Percentiles rank a stretch among this genome's conserved stretches.
Conservation (phyloP, 2,329 filamentous ascomycete genomes). For the Bipolaris cookei region DNA sequence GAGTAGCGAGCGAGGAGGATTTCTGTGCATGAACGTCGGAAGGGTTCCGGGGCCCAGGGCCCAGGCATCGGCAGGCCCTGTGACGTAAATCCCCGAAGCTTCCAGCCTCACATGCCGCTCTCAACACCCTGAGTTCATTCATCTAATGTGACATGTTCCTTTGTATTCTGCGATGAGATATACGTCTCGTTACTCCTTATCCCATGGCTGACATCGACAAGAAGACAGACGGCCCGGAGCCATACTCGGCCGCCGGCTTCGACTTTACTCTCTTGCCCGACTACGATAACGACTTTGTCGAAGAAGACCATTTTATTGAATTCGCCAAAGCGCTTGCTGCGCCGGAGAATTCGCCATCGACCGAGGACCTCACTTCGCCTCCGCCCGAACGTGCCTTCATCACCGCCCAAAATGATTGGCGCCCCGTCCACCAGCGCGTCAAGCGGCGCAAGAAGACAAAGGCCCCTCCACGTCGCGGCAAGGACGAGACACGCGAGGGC, state of each 20-base stretch:
- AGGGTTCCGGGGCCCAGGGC: slow-evolving; percentile 5
- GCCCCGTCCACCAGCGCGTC: slow-evolving; percentile 79
- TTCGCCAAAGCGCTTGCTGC: slow-evolving; percentile 85
- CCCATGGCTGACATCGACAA: slow-evolving; percentile 54
- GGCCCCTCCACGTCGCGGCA: slow-evolving; percentile 56
- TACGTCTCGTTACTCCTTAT: neutral
- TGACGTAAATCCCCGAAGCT: slow-evolving; percentile 17
- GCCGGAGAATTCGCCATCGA: slow-evolving; percentile 73
- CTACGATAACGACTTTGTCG: slow-evolving; percentile 76
- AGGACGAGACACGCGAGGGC: slow-evolving; percentile 93
- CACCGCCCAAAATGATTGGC: slow-evolving; percentile 94
- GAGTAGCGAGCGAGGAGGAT: neutral
- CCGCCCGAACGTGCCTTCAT: slow-evolving; percentile 67
- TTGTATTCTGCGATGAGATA: slow-evolving; percentile 27
- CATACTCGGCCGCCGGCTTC: slow-evolving; percentile 68
- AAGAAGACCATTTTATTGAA: slow-evolving; percentile 72
- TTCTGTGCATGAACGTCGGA: slow-evolving; percentile 5
- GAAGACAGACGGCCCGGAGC: slow-evolving; percentile 61
- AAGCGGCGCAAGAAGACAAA: slow-evolving; percentile 51
- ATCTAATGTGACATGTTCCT: slow-evolving; percentile 1
- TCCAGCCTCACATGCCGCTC: slow-evolving; percentile 12
- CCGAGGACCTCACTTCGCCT: slow-evolving; percentile 59
- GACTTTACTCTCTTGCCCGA: slow-evolving; percentile 78
- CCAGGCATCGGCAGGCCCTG: slow-evolving; percentile 4
- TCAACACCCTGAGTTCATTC: slow-evolving; percentile 1